Percentiles rank a stretch among this genome's conserved stretches.
phyloP scores from a whole-genome alignment of 495 filamentous ascomycete genomes.

The Aspergillus steynii region DNA sequence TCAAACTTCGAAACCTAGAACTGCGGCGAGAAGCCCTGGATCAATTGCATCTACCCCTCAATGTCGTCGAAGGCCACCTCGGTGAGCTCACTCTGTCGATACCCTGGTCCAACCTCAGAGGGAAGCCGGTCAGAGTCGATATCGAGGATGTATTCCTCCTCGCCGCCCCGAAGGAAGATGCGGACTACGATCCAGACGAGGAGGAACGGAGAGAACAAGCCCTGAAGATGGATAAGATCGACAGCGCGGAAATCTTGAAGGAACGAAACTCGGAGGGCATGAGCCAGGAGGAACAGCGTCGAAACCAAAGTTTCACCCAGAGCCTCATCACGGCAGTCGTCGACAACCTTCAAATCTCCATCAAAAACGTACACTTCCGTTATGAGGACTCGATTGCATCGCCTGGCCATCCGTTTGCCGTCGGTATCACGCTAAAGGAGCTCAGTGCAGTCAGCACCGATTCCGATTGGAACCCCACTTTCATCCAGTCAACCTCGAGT shows the following conservation, averaged over 20 bases:
- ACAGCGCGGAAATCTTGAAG: slow-evolving; percentile 90
- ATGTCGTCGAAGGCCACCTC: slow-evolving; percentile 93
- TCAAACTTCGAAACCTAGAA: slow-evolving; percentile 88
- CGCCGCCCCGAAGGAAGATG: slow-evolving; percentile 90
- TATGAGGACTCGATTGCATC: slow-evolving; percentile 98
- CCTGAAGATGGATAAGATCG: slow-evolving; percentile 96
- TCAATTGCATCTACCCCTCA: slow-evolving; percentile 91
- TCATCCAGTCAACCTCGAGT: slow-evolving; percentile 79
- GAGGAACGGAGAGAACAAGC: slow-evolving; percentile 78
- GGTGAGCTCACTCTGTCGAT: slow-evolving; percentile 88
- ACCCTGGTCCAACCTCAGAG: slow-evolving; percentile 93
- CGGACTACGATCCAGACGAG: slow-evolving; percentile 88
- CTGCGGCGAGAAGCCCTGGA: slow-evolving; percentile 92
- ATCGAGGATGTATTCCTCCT: slow-evolving; percentile 97
- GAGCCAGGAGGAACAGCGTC: slow-evolving; percentile 90
- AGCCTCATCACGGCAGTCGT: slow-evolving; percentile 94
- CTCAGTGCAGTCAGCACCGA: slow-evolving; percentile 96
- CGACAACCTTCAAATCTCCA: slow-evolving; percentile 93
- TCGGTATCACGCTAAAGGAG: slow-evolving; percentile 88
- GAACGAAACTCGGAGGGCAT: slow-evolving; percentile 90
- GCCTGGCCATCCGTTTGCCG: slow-evolving; percentile 90
- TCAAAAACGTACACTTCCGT: slow-evolving; percentile 96
- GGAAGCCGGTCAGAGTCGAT: slow-evolving; percentile 88
- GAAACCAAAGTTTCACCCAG: slow-evolving; percentile 93
- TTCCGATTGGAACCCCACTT: slow-evolving; percentile 88